Evolutionary conservation across 2,329 filamentous ascomycete species (phyloP).

Genomic region (Gremmenia infestans): DNA sequence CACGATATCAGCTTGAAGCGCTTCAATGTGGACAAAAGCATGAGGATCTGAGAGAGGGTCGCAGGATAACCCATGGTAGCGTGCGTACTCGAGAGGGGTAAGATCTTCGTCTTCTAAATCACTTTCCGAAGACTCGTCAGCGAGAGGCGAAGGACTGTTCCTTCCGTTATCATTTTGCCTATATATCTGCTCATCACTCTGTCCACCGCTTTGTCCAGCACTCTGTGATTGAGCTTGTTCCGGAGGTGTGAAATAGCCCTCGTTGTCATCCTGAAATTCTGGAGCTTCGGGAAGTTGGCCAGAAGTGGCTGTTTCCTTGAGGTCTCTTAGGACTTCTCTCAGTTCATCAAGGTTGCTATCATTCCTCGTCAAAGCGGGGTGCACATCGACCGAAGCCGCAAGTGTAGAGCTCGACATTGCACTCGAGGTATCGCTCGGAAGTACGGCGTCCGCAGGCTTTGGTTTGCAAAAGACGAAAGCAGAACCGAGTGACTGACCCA

Average conservation of each 20-base stretch:
- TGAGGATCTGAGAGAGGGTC: conserved; percentile 18
- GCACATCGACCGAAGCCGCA: background rate
- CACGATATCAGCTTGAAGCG: conserved; percentile 5
- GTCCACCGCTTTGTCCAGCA: background rate
- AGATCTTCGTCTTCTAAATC: conserved; percentile 18
- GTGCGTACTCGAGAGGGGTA: conserved; percentile 28
- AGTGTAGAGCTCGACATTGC: background rate
- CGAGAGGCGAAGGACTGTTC: background rate
- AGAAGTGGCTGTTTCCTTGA: background rate
- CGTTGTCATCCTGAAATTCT: background rate
- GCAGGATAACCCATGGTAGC: conserved; percentile 22
- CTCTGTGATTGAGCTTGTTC: background rate
- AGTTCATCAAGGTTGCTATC: background rate
- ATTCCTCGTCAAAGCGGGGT: no score
- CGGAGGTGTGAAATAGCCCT: background rate
- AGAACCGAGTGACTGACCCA: no score
- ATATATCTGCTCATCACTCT: background rate
- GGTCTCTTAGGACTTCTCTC: background rate
- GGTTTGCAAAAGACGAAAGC: background rate
- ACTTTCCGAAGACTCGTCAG: background rate
- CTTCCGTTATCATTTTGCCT: background rate
- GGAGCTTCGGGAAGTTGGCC: background rate
- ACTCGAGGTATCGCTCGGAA: background rate
- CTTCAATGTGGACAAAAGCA: conserved; percentile 13
- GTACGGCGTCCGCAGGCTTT: background rate